These are phyloP conservation scores for Scenedesmus sp. DNA, from an alignment of 163 green algal species.

Conservation along the genomic window DNA sequence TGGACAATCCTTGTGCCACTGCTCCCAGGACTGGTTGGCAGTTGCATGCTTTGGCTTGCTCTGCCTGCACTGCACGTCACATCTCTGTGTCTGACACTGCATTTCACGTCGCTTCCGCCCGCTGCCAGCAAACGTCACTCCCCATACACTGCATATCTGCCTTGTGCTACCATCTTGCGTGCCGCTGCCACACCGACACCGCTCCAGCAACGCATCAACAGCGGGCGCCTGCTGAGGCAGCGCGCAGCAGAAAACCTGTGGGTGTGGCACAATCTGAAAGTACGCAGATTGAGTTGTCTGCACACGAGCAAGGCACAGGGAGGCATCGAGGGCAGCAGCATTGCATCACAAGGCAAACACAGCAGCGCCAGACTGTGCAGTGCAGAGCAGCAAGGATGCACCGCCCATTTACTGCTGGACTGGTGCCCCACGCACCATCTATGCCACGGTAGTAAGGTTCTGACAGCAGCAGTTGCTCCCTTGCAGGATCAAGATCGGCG, in stretches of 20 bases:
- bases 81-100: background rate
- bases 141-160: background rate
- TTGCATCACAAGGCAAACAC: background rate
- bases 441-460: background rate
- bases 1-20: background rate
- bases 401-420: background rate
- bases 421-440: slow-evolving; percentile 1
- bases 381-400: background rate
- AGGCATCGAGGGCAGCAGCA: background rate
- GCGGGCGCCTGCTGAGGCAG: background rate
- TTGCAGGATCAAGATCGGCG: slow-evolving; percentile 54
- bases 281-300: background rate
- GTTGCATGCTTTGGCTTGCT: background rate
- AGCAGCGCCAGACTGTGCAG: background rate
- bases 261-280: background rate
- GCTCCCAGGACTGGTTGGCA: background rate
- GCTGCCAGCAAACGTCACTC: background rate
- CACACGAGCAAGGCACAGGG: background rate
- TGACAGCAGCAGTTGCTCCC: slow-evolving; percentile 47
- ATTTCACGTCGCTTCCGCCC: background rate
- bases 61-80: background rate
- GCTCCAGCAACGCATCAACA: background rate
- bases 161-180: background rate
- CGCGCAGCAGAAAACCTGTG: background rate
- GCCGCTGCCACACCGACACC: background rate